Evolutionary conservation across 169 alveolate genomes (phyloP).

Genomic region (Perkinsus marinus): DNA sequence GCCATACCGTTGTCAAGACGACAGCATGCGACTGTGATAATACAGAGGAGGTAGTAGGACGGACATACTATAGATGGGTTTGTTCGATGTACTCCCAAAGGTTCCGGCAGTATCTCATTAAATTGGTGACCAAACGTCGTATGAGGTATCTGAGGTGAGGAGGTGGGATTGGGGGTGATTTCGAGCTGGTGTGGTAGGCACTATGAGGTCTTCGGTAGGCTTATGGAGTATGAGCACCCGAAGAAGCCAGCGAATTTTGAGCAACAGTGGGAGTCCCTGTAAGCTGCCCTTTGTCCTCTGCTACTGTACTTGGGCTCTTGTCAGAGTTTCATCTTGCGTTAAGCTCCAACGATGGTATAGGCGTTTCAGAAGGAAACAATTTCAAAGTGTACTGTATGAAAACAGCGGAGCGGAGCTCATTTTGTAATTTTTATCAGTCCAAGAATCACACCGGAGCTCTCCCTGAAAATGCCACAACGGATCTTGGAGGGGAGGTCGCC

Average conservation of each 20-base stretch:
- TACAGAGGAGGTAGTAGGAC: neutral
- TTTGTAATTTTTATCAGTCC: neutral
- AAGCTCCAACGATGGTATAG: neutral
- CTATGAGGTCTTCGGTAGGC: neutral
- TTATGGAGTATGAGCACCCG: neutral
- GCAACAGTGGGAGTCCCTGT: neutral
- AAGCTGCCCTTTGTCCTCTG: neutral
- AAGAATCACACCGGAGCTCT: no score
- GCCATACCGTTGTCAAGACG: neutral
- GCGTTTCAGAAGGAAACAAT: neutral
- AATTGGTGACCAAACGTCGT: neutral
- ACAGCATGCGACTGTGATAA: neutral
- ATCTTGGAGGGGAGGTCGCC: no score
- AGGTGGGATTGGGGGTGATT: neutral
- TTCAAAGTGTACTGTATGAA: neutral
- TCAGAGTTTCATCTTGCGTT: neutral
- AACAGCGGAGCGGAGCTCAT: neutral
- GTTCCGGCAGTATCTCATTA: neutral
- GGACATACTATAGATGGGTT: no score
- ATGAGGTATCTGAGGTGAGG: neutral
- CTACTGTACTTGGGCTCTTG: neutral
- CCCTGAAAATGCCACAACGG: no score
- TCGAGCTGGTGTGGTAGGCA: neutral
- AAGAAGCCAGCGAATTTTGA: neutral
- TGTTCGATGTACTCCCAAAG: neutral